phyloP scores from a whole-genome alignment of 179 eudicot genomes.

The Gypsophila paniculata region DNA sequence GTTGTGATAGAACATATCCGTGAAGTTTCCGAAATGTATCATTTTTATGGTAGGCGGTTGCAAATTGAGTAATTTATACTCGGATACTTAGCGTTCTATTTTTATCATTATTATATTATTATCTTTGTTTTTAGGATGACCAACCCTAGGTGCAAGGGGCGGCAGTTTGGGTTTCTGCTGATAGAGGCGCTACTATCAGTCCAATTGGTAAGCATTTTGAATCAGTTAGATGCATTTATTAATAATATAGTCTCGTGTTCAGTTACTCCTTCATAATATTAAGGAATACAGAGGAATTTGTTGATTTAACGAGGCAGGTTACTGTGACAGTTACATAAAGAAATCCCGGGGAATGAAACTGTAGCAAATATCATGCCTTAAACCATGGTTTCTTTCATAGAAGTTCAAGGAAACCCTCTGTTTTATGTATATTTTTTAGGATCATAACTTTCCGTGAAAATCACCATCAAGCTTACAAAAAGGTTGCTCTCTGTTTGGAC shows the following conservation, averaged over 20 bases:
- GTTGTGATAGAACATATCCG: neutral
- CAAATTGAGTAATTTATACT: neutral
- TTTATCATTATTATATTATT: too few relatives aligned
- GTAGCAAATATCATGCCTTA: neutral
- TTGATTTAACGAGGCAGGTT: neutral
- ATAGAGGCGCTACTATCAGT: slow-evolving; percentile 80
- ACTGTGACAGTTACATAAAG: neutral
- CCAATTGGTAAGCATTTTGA: slow-evolving; percentile 66
- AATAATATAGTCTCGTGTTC: neutral
- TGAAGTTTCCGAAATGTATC: neutral
- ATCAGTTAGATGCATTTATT: neutral
- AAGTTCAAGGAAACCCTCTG: slow-evolving; percentile 3
- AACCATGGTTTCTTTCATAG: too few relatives aligned
- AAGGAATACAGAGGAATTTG: neutral
- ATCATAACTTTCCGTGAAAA: neutral
- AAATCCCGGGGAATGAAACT: neutral
- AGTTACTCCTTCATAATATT: neutral
- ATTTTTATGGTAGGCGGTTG: neutral
- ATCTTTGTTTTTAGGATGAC: slow-evolving; percentile 52
- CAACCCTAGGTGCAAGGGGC: slow-evolving; percentile 97
- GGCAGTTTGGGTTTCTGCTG: slow-evolving; percentile 83
- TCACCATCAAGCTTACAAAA: neutral
- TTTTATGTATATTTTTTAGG: neutral
- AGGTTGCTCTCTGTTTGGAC: neutral
- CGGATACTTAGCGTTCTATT: neutral